Conservation (phyloP, 2,329 filamentous ascomycete species). For the Trichoderma gracile region DNA sequence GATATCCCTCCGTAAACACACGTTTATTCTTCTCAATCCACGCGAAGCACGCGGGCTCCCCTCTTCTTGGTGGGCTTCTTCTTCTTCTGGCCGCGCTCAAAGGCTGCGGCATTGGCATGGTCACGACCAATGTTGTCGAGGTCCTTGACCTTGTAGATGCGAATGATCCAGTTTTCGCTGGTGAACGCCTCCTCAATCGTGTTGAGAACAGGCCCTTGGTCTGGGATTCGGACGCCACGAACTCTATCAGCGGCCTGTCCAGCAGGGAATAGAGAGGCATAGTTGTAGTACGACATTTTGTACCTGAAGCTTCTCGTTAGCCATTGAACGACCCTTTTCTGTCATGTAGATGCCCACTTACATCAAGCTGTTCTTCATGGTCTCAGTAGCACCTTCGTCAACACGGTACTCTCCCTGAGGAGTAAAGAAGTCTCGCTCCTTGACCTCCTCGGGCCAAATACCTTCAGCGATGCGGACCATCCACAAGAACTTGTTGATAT, state of each 20-base stretch:
- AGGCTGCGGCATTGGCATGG: conserved; percentile 67
- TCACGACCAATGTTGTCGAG: conserved; percentile 94
- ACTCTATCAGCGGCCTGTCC: conserved; percentile 92
- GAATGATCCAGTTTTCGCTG: conserved; percentile 99
- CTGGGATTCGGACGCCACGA: conserved; percentile 76
- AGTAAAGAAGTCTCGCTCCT: conserved; percentile 96
- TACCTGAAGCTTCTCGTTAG: conserved; percentile 65
- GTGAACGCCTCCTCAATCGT: conserved; percentile 96
- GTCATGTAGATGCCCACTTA: conserved; percentile 53
- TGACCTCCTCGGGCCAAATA: conserved; percentile 99
- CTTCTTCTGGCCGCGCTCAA: conserved; percentile 80
- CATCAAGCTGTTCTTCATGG: conserved; percentile 99
- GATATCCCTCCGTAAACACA: conserved; percentile 19
- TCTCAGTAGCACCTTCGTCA: conserved; percentile 87
- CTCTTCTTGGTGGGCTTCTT: conserved; percentile 73
- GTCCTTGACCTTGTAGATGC: conserved; percentile 99
- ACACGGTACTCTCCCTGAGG: conserved; percentile 90
- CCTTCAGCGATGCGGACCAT: conserved; percentile 99
- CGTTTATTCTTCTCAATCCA: conserved; percentile 57
- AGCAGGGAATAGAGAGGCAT: conserved; percentile 82
- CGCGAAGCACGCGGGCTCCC: conserved; percentile 68
- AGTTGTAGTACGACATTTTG: conserved; percentile 99
- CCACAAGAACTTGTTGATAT: conserved; percentile 99
- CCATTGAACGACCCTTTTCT: background rate
- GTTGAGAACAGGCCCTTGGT: conserved; percentile 79